Evolutionary conservation across 192 early-diverging fungal species (phyloP), one percentile per base, ranked within the genome.

Genomic region (Coemansia sp.): DNA sequence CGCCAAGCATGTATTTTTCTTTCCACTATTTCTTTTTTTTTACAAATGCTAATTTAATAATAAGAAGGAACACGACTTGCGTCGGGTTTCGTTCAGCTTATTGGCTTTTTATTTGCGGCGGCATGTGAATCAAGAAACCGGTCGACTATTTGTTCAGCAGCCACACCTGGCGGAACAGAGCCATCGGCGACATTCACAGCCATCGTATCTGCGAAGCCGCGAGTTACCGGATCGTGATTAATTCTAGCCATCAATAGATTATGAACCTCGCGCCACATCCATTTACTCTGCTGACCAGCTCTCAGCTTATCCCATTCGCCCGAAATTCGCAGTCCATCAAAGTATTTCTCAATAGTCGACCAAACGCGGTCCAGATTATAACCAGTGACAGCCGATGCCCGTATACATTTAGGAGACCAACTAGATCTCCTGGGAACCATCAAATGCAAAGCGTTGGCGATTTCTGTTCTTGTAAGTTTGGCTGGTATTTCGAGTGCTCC

Each of bases 401-500:
- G 29, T 22, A 79, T 33, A n/a, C 64, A 68, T 34, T 79, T 79
- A 0, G 76, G 76, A 2, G 60, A 56, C 76, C 76, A 79, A 5
- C 59, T 62, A 5, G 20, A 17, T 17, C 67, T 48, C 18, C 76
- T 56, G 4, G 76, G 76, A 18, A 70, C 12, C 71, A 79, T 73
- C 60, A 73, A 29, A 17, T 70, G 67, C 50, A 78, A 55, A 20
- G 76, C 70, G 30, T 58, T 73, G 30, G 59, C 58, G 17, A 73
- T 65, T 42, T 94, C 88, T 55, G 86, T 82, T 32, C 85, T 80
- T 0, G 91, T 89, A 62, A 86, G 78, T 32, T 85, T 81, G 0
- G 91, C 92, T 8, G 90, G 68, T 28, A 76, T 65, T 12, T 80
- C 85, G 16, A 94, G 71, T 0, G 77, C 80, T 2, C 93, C 93